Conservation (phyloP, 495 filamentous ascomycete genomes). For the Lasiosphaeris hirsuta region DNA sequence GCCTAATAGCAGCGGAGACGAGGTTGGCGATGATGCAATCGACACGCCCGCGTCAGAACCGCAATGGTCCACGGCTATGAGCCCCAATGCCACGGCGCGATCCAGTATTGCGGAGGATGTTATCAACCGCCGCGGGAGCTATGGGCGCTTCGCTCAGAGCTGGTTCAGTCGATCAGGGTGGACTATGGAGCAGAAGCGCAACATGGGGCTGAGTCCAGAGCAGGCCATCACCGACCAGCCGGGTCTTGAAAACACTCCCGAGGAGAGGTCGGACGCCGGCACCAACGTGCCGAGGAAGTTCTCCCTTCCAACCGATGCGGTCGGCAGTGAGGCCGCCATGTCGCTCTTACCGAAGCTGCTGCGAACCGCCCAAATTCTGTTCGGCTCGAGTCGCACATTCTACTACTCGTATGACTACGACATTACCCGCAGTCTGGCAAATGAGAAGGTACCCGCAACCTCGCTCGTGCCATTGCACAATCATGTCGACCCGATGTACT, state of each 20-base stretch:
- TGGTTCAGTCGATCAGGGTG: constrained; percentile 87
- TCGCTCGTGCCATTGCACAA: constrained; percentile 59
- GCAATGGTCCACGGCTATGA: constrained; percentile 37
- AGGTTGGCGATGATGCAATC: constrained; percentile 31
- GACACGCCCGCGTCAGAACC: not conserved
- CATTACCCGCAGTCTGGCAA: constrained; percentile 64
- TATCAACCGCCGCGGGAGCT: constrained; percentile 68
- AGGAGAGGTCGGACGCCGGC: constrained; percentile 9
- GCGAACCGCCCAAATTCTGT: constrained; percentile 73
- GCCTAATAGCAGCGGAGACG: constrained; percentile 14
- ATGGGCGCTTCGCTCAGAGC: constrained; percentile 80
- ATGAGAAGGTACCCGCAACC: constrained; percentile 33
- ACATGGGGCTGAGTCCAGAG: constrained; percentile 53
- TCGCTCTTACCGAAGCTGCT: constrained; percentile 79
- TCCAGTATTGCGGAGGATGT: constrained; percentile 78
- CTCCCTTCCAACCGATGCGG: constrained; percentile 28
- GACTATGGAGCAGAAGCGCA: constrained; percentile 56
- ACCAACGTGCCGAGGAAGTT: constrained; percentile 20
- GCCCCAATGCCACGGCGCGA: constrained; percentile 30
- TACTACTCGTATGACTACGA: constrained; percentile 93
- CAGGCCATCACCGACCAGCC: constrained; percentile 11
- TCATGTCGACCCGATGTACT: constrained; percentile 75
- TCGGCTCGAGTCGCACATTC: constrained; percentile 76
- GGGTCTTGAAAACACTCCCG: constrained; percentile 3
- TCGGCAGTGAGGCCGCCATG: constrained; percentile 31